Conservation (phyloP, 306 rosid species). For the Hippophae tibetana region DNA sequence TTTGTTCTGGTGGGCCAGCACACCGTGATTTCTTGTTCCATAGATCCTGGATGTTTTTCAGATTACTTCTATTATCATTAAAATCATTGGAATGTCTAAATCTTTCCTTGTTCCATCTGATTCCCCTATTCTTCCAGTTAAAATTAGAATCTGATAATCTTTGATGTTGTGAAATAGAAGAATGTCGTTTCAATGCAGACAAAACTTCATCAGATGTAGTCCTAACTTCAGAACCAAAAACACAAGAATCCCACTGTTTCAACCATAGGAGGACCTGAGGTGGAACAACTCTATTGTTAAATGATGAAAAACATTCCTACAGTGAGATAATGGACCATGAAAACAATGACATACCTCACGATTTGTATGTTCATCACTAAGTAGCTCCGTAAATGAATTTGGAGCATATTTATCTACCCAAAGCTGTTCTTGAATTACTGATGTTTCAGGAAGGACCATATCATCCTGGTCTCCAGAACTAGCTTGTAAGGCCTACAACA, state of each 20-base stretch:
- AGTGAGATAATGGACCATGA: background rate
- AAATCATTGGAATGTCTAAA: constrained; percentile 29
- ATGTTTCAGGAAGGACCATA: constrained; percentile 39
- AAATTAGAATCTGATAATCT: constrained; percentile 42
- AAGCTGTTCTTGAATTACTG: constrained; percentile 47
- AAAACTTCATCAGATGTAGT: constrained; percentile 76
- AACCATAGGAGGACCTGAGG: constrained; percentile 85
- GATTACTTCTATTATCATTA: constrained; percentile 23
- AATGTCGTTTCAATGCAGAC: constrained; percentile 81
- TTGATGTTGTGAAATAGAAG: constrained; percentile 53
- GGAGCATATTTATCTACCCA: constrained; percentile 99
- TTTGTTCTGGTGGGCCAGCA: constrained; percentile 67
- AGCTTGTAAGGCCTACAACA: constrained; percentile 54
- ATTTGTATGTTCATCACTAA: constrained; percentile 92
- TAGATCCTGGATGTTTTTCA: constrained; percentile 38
- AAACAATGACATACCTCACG: constrained; percentile 55
- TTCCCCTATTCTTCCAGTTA: constrained; percentile 38
- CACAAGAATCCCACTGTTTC: constrained; percentile 88
- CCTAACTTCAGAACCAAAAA: constrained; percentile 82
- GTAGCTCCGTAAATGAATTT: constrained; percentile 80
- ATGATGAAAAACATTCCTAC: constrained; percentile 6
- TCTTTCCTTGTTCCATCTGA: constrained; percentile 39
- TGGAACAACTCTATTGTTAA: constrained; percentile 13
- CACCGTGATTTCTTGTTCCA: constrained; percentile 39
- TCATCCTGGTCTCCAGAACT: constrained; percentile 46